phyloP scores from a whole-genome alignment of 345 rosid species.

The Arabidopsis arenosa region DNA sequence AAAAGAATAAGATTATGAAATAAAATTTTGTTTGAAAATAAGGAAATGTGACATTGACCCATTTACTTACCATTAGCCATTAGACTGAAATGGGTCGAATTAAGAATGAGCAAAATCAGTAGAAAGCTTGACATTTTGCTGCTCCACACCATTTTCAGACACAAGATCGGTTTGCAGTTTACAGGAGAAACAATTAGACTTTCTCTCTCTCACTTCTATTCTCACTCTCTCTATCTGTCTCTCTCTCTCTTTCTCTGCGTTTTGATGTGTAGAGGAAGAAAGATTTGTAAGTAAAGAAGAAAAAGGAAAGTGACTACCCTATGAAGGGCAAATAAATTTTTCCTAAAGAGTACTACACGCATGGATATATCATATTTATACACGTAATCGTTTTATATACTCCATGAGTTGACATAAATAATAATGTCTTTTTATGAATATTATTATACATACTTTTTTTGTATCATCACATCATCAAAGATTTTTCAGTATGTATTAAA shows the following conservation, averaged over 20 bases:
- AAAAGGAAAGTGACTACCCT: constrained; percentile 33
- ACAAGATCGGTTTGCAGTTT: constrained; percentile 27
- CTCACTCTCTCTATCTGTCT: constrained; percentile 21
- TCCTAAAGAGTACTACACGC: constrained; percentile 31
- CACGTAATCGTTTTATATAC: constrained; percentile 28
- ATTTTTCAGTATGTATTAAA: constrained; percentile 7
- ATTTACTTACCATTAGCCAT: constrained; percentile 71
- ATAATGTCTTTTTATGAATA: background rate
- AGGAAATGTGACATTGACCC: constrained; percentile 41
- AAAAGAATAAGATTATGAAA: constrained; percentile 15
- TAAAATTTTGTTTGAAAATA: constrained; percentile 1
- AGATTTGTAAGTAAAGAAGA: constrained; percentile 28
- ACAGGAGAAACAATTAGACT: constrained; percentile 31
- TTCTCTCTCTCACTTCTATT: constrained; percentile 20
- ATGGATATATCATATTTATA: constrained; percentile 20
- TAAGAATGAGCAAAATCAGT: constrained; percentile 54
- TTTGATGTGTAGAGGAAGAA: constrained; percentile 34
- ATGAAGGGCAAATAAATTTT: constrained; percentile 19
- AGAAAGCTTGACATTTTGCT: constrained; percentile 47
- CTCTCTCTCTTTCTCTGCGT: background rate
- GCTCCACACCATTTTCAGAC: constrained; percentile 45
- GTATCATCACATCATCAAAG: constrained; percentile 46
- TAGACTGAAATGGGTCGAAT: constrained; percentile 57
- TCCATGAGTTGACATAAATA: constrained; percentile 36
- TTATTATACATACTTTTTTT: background rate